Base-by-base conservation (phyloP, 2,329 filamentous ascomycete species). In the Sarocladium oryzae region DNA sequence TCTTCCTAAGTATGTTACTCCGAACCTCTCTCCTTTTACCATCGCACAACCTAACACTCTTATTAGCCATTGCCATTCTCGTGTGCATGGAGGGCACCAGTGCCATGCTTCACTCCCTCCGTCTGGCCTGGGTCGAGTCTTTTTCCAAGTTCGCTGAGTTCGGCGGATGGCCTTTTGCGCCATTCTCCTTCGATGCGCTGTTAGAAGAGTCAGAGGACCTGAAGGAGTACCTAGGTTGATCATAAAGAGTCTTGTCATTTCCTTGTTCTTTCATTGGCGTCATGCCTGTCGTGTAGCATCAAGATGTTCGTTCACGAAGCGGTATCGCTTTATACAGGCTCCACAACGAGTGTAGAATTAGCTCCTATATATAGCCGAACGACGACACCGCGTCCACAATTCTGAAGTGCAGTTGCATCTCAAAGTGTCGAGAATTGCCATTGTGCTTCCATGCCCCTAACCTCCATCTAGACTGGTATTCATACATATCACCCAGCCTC, bases 61-160 rank as follows among this genome's bases (percentile, higher is more conserved):
- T 6, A 24, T 6, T 16, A 73, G 70, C 70, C 24, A 72, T 74
- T 57, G 70, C 70, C 56, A 78, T 96, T 57, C 75, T 96, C 53
- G 92, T 93, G 60, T 83, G 93, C 61, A 96, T 96, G 91, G 91
- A 96, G 68, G 91, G 91, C 57, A 96, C 92, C 28, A 92, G 87
- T 70, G 91, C 91, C 61, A 96, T 96, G 91, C 77, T 95, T 72
- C 90, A 96, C 73, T 89, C 85, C 54, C 79, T 96, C 60, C 82
- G 91, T 76, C 74, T 96, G 63, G 91, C 95, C 61, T 96, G 91
- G 91, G 91, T 96, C 56, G 92, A 96, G 70, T 92, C 91, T 16
- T 96, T 96, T 83, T 95, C 89, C 72, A 96, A 96, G 75, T 92
- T 95, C 75, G 95, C 95, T 69, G 85, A 95, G 66, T 93, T 93